Evolutionary conservation across 1,139 yeast genomes (phyloP).

Genomic region (Yamadazyma diddensiae): DNA sequence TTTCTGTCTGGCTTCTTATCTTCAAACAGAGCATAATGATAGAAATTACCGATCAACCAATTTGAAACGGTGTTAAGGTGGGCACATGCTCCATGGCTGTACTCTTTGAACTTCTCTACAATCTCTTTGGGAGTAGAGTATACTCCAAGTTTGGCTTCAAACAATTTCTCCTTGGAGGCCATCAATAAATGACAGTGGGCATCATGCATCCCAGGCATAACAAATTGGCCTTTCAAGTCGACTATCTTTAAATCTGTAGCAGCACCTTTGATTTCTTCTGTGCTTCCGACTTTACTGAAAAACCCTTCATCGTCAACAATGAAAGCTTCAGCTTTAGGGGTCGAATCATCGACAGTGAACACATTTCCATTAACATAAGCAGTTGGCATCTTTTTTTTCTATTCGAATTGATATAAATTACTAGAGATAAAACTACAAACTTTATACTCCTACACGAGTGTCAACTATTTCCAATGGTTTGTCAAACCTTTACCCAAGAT

Average conservation of each 20-base stretch:
- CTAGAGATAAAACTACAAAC: no score
- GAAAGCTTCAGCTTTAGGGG: slow-evolving; percentile 17
- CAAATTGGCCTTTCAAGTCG: slow-evolving; percentile 19
- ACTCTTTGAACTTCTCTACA: slow-evolving; percentile 12
- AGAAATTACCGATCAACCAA: slow-evolving; percentile 22
- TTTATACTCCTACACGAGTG: no score
- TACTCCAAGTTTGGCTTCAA: slow-evolving; percentile 14
- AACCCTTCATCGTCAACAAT: slow-evolving; percentile 18
- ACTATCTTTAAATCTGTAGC: slow-evolving; percentile 12
- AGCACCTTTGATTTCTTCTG: slow-evolving; percentile 12
- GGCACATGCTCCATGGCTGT: slow-evolving; percentile 9
- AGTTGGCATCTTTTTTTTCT: slow-evolving; percentile 14
- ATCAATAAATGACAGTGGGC: slow-evolving; percentile 18
- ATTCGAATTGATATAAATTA: no score
- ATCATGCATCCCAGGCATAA: slow-evolving; percentile 24
- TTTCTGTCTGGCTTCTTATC: slow-evolving; percentile 20
- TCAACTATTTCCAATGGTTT: no score
- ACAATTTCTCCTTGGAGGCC: slow-evolving; percentile 16
- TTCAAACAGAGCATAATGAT: slow-evolving; percentile 19
- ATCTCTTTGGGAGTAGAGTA: slow-evolving; percentile 12
- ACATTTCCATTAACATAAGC: slow-evolving; percentile 19
- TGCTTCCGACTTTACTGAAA: slow-evolving; percentile 16
- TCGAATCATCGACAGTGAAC: slow-evolving; percentile 14
- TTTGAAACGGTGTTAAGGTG: slow-evolving; percentile 14
- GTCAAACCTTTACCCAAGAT: no score